phyloP scores from a whole-genome alignment of 2,329 filamentous ascomycete species.

The Ceratocystis cubensis region DNA sequence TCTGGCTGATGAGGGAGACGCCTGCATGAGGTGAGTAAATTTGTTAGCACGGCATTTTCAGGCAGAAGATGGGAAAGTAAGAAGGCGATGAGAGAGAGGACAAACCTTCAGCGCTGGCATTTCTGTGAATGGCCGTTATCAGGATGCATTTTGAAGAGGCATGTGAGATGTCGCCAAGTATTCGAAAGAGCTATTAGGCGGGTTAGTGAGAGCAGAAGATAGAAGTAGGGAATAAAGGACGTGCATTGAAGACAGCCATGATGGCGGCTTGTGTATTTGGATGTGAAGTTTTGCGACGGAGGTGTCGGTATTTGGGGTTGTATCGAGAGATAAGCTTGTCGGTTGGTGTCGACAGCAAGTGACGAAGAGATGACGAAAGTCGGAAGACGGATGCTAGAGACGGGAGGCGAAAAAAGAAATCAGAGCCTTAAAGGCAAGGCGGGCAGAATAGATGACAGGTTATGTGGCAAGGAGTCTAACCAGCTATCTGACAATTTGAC shows the following conservation, averaged over 20 bases:
- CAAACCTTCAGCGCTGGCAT: constrained; percentile 66
- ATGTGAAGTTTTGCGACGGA: not conserved
- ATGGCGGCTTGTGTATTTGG: constrained; percentile 20
- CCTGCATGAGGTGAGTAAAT: constrained; percentile 35
- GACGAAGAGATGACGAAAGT: not conserved
- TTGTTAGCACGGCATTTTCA: too few relatives aligned
- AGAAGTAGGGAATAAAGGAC: not conserved
- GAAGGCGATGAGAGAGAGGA: not conserved
- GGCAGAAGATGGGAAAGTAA: too few relatives aligned
- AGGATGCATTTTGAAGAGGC: constrained; percentile 78
- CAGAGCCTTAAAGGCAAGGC: not conserved
- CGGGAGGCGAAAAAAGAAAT: not conserved
- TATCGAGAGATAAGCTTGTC: not conserved
- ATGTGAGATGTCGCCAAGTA: constrained; percentile 75
- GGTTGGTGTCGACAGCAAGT: not conserved
- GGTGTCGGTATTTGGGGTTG: not conserved
- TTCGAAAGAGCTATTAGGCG: constrained; percentile 49
- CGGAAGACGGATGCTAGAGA: too few relatives aligned
- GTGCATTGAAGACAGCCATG: constrained; percentile 34
- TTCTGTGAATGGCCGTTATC: constrained; percentile 79
- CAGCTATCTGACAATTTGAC: not conserved
- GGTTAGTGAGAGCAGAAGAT: constrained; percentile 1
- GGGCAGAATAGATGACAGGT: not conserved
- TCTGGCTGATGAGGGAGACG: constrained; percentile 82
- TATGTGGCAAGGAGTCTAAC: too few relatives aligned